A percentile compares a stretch with the other conserved stretches of the same genome.
phyloP scores from a whole-genome alignment of 2,329 filamentous ascomycete species.

The Curvularia lunata region DNA sequence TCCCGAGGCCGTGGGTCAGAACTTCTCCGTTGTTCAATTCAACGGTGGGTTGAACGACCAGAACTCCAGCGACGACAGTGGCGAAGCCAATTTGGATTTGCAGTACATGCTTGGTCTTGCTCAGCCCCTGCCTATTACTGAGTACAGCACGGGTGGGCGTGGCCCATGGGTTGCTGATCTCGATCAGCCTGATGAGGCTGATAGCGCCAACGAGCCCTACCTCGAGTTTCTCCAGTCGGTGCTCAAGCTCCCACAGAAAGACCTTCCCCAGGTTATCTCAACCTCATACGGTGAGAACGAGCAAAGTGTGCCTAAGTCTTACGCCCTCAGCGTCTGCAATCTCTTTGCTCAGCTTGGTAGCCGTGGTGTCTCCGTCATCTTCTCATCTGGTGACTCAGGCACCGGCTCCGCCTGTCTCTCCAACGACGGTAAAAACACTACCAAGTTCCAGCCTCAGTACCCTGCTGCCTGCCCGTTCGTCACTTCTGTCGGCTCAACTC shows the following conservation, averaged over 20 bases:
- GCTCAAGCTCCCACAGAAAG: slow-evolving; percentile 57
- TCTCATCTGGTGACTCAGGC: slow-evolving; percentile 67
- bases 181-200: slow-evolving; percentile 46
- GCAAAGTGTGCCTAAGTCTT: slow-evolving; percentile 65
- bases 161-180: slow-evolving; percentile 60
- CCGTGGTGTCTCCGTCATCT: slow-evolving; percentile 68
- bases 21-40: slow-evolving; percentile 51
- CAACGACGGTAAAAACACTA: slow-evolving; percentile 64
- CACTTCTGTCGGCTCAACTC: slow-evolving; percentile 69
- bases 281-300: slow-evolving; percentile 73
- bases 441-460: slow-evolving; percentile 66
- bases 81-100: slow-evolving; percentile 68
- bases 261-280: slow-evolving; percentile 66
- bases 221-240: slow-evolving; percentile 66
- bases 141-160: slow-evolving; percentile 65
- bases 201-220: slow-evolving; percentile 70
- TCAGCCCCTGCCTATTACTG: slow-evolving; percentile 60
- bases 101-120: slow-evolving; percentile 64
- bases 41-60: slow-evolving; percentile 36
- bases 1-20: slow-evolving; percentile 47
- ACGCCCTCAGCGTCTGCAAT: slow-evolving; percentile 67
- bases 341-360: slow-evolving; percentile 68
- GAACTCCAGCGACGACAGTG: slow-evolving; percentile 29
- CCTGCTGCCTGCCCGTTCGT: slow-evolving; percentile 72
- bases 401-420: slow-evolving; percentile 60